phyloP scores from a whole-genome alignment of 2,329 filamentous ascomycete species.

The Trichophyton schoenleinii region DNA sequence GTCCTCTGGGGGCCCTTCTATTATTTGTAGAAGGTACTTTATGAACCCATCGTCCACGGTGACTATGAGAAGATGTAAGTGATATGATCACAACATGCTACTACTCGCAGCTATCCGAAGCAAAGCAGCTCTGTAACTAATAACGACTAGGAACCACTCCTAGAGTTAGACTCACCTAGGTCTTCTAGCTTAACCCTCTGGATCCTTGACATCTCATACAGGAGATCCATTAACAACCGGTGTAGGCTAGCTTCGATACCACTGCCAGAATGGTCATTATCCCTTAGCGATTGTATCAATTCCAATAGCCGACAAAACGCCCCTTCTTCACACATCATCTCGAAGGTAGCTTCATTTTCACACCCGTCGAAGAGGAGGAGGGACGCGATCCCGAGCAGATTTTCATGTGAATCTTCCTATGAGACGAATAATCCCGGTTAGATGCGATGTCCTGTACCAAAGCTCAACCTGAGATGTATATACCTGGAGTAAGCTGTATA shows the following conservation, averaged over 20 bases:
- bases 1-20: constrained; percentile 78
- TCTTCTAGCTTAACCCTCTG: constrained; percentile 68
- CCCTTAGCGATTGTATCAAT: constrained; percentile 54
- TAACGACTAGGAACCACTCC: neutral
- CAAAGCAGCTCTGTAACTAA: neutral
- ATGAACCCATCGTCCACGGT: constrained; percentile 65
- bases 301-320: constrained; percentile 75
- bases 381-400: constrained; percentile 70
- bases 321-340: constrained; percentile 74
- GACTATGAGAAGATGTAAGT: neutral
- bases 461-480: constrained; percentile 4
- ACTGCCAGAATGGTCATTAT: constrained; percentile 31
- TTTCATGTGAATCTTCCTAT: constrained; percentile 70
- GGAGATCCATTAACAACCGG: constrained; percentile 67
- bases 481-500: constrained; percentile 71
- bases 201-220: constrained; percentile 95
- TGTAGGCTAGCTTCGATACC: constrained; percentile 54
- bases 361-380: constrained; percentile 81
- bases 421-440: neutral
- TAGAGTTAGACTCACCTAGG: constrained; percentile 48
- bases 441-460: neutral
- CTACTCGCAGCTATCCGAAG: neutral
- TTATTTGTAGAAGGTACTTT: constrained; percentile 68
- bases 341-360: constrained; percentile 62
- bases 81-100: neutral